phyloP scores from a whole-genome alignment of 139 green algal genomes.

The Yamagishiella unicocca region DNA sequence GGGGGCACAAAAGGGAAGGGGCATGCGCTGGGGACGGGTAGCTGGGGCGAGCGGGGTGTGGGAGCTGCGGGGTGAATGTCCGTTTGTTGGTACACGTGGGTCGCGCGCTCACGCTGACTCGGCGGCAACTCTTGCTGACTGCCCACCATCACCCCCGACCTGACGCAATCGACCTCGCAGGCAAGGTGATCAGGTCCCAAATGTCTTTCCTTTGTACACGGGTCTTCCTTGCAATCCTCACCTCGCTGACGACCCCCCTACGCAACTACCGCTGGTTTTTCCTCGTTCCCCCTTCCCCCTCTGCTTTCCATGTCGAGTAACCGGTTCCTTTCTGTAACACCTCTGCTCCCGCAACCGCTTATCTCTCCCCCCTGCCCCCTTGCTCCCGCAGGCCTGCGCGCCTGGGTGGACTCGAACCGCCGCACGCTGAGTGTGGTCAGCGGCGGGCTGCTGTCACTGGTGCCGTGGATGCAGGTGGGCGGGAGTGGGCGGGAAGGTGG shows the following conservation, averaged over 20 bases:
- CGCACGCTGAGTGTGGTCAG: conserved; percentile 30
- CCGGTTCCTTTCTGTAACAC: too few species aligned
- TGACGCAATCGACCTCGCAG: too few species aligned
- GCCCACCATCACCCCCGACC: neutral
- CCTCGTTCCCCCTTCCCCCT: neutral
- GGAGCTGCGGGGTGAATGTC: too few species aligned
- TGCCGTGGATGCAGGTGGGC: conserved; percentile 87
- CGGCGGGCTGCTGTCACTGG: conserved; percentile 67
- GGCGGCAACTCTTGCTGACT: too few species aligned
- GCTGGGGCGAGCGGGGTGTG: too few species aligned
- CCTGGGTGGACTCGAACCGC: neutral
- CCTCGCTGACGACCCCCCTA: neutral
- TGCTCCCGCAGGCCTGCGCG: conserved; percentile 3
- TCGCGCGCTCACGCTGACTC: too few species aligned
- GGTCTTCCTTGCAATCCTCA: too few species aligned
- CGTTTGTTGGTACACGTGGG: too few species aligned
- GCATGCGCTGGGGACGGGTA: too few species aligned
- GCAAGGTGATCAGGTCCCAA: conserved; percentile 73
- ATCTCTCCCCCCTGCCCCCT: neutral
- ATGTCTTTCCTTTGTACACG: too few species aligned
- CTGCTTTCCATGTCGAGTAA: too few species aligned
- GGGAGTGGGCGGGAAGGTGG: neutral
- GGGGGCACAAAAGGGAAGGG: too few species aligned
- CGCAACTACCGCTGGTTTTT: neutral
- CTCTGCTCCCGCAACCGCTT: neutral